Percentiles rank a stretch among this genome's conserved stretches.
These are phyloP conservation scores for Naganishia randhawae DNA, from an alignment of 768 basidiomycete genomes.

Conservation along the genomic window DNA sequence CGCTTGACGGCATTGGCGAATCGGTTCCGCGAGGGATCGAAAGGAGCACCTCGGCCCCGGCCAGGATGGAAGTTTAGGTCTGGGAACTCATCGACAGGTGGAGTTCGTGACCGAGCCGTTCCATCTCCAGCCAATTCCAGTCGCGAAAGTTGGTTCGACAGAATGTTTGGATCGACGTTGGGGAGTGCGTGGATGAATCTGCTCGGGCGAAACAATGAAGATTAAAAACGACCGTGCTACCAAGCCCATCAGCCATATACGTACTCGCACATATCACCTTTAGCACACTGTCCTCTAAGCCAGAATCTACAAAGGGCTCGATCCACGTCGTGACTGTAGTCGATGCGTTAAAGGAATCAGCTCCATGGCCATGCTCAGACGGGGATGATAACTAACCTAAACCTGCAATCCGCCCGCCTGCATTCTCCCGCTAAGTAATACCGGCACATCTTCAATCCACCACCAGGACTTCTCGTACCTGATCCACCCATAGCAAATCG, in stretches of 20 bases:
- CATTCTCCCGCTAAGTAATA: conserved; percentile 98
- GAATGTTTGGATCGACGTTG: conserved; percentile 61
- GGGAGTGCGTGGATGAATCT: conserved; percentile 83
- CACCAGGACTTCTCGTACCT: conserved; percentile 40
- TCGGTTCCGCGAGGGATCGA: conserved; percentile 81
- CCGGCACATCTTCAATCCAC: conserved; percentile 64
- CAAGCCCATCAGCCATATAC: conserved; percentile 3
- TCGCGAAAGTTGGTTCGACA: conserved; percentile 46
- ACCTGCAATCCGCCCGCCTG: conserved; percentile 89
- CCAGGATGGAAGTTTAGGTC: conserved; percentile 38
- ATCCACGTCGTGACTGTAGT: conserved; percentile 80
- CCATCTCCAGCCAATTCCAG: conserved; percentile 47
- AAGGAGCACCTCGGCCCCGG: conserved; percentile 51
- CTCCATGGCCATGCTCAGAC: neutral
- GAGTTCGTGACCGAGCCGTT: conserved; percentile 37
- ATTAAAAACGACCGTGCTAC: neutral
- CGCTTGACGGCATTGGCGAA: conserved; percentile 90
- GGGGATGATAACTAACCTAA: conserved; percentile 64
- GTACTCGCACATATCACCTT: conserved; percentile 85
- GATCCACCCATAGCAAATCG: conserved; percentile 34
- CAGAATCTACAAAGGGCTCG: conserved; percentile 94
- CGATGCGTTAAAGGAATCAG: conserved; percentile 9
- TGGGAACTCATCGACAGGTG: conserved; percentile 49
- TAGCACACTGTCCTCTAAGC: conserved; percentile 94
- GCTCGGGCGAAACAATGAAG: neutral